Evolutionary conservation across 75 land plant species (phyloP).

Genomic region (Larix kaempferi): DNA sequence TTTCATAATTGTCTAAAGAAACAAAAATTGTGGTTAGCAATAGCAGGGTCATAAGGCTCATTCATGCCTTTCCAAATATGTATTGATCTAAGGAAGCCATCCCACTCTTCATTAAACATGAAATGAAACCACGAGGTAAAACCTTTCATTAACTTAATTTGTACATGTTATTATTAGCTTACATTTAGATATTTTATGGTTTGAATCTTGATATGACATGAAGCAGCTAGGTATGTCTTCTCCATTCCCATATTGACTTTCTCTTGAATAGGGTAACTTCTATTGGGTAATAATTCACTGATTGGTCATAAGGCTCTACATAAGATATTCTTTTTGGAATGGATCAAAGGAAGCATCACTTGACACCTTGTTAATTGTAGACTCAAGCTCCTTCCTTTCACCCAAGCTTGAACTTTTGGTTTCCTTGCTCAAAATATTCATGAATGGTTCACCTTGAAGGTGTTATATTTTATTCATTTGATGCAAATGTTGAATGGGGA

Average conservation of each 20-base stretch:
- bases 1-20: too few species aligned
- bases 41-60: too few species aligned
- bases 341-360: constrained; percentile 78
- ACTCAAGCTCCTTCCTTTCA: constrained; percentile 89
- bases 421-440: constrained; percentile 41
- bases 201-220: constrained; percentile 62
- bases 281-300: constrained; percentile 90
- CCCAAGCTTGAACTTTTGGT: constrained; percentile 73
- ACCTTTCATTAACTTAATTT: too few species aligned
- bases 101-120: too few species aligned
- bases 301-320: constrained; percentile 85
- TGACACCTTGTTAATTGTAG: constrained; percentile 72
- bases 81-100: too few species aligned
- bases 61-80: too few species aligned
- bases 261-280: constrained; percentile 36
- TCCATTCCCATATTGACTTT: constrained; percentile 20
- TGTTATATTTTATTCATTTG: background rate
- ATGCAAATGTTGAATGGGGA: background rate
- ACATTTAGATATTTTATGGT: constrained; percentile 49
- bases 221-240: constrained; percentile 39
- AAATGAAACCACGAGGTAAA: too few species aligned
- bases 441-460: constrained; percentile 19
- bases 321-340: constrained; percentile 74
- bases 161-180: too few species aligned
- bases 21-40: too few species aligned